A percentile compares a stretch with the other conserved stretches of the same genome.
Evolutionary conservation across 2,329 filamentous ascomycete species (phyloP).

Genomic region (Alternaria viburni): DNA sequence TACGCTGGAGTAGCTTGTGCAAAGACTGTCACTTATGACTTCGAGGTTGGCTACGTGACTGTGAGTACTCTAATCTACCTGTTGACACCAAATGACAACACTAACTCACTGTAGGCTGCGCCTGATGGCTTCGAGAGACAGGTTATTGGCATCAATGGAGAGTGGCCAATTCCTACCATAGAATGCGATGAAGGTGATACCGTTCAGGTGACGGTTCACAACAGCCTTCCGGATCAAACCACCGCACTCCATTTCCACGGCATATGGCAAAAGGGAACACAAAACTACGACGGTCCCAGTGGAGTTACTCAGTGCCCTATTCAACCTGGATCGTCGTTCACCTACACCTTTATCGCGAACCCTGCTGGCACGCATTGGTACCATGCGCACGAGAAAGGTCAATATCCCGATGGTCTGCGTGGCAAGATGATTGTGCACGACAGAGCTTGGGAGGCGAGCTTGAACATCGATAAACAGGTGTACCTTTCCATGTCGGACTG

Average conservation of each 20-base stretch:
- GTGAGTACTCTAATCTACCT: constrained; percentile 3
- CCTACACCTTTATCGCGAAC: constrained; percentile 68
- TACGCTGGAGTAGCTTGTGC: constrained; percentile 21
- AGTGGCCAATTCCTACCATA: constrained; percentile 62
- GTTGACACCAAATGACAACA: neutral
- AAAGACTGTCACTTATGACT: constrained; percentile 56
- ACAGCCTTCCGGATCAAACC: constrained; percentile 29
- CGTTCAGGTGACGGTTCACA: constrained; percentile 41
- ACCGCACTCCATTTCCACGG: constrained; percentile 58
- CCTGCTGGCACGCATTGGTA: constrained; percentile 66
- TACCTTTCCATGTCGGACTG: constrained; percentile 13
- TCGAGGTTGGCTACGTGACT: constrained; percentile 60
- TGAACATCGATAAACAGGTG: constrained; percentile 32
- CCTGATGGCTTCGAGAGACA: constrained; percentile 72
- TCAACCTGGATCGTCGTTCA: constrained; percentile 66
- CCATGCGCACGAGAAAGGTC: constrained; percentile 64
- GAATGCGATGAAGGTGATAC: constrained; percentile 63
- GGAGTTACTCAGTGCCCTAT: constrained; percentile 69
- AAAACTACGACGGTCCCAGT: constrained; percentile 78
- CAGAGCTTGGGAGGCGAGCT: constrained; percentile 48
- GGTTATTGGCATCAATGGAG: constrained; percentile 77
- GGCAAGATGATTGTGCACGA: constrained; percentile 50
- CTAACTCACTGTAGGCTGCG: constrained; percentile 6
- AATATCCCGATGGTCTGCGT: constrained; percentile 49
- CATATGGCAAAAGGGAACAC: constrained; percentile 57